Percentiles rank a stretch among this genome's conserved stretches.
Evolutionary conservation across 73 alveolate species (phyloP).

Genomic region (Paramecium biaurelia): DNA sequence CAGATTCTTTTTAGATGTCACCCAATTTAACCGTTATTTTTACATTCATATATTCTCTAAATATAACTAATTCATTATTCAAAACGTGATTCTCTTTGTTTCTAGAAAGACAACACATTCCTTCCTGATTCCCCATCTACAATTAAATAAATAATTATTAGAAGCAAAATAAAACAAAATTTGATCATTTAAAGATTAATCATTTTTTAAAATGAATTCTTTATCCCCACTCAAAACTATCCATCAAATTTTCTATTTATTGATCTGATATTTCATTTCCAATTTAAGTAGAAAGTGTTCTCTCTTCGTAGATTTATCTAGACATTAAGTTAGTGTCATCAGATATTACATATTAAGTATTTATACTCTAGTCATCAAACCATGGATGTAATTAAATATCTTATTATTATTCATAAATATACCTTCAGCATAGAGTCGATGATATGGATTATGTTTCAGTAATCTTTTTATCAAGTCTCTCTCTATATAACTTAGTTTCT

Average conservation of each 20-base stretch:
- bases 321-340: not conserved
- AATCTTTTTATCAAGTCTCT: conserved; percentile 6
- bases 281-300: not conserved
- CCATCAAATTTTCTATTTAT: not conserved
- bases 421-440: conserved; percentile 32
- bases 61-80: conserved; percentile 24
- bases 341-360: not conserved
- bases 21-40: conserved; percentile 24
- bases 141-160: not conserved
- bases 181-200: not conserved
- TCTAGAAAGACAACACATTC: conserved; percentile 48
- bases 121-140: conserved; percentile 23
- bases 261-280: not conserved
- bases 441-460: not conserved
- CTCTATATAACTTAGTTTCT: not conserved
- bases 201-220: not conserved
- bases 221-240: conserved; percentile 5
- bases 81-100: conserved; percentile 26
- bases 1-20: conserved; percentile 30
- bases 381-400: not conserved
- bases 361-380: not conserved
- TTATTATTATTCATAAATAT: not conserved
- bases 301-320: not conserved
- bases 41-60: not conserved
- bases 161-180: not conserved